Evolutionary conservation across 306 rosid species (phyloP).

Genomic region (Gastrolobium villosum): DNA sequence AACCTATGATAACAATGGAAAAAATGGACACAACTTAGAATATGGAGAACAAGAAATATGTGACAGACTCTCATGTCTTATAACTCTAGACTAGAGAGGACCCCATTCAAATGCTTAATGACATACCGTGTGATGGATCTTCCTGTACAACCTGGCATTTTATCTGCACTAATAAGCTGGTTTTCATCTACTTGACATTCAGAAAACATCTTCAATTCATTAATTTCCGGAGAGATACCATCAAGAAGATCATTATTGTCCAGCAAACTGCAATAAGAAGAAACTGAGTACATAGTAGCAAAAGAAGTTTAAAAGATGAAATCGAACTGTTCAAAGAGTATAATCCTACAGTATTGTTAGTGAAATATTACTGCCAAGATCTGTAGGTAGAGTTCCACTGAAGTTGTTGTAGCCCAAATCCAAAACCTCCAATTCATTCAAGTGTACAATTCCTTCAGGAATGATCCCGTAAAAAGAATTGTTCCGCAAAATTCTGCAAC

Average conservation of each 20-base stretch:
- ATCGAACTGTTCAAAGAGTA: conserved; percentile 37
- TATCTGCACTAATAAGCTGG: conserved; percentile 53
- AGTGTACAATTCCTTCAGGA: conserved; percentile 66
- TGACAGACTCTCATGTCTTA: conserved; percentile 24
- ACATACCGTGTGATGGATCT: conserved; percentile 63
- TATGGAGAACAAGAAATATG: conserved; percentile 14
- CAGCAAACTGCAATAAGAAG: conserved; percentile 70
- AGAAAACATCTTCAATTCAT: conserved; percentile 63
- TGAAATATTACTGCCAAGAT: conserved; percentile 76
- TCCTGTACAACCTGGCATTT: conserved; percentile 56
- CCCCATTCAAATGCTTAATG: conserved; percentile 45
- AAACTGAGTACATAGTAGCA: conserved; percentile 36
- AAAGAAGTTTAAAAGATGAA: conserved; percentile 20
- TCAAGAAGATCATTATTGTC: conserved; percentile 81
- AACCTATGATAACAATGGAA: conserved; percentile 9
- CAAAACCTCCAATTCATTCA: conserved; percentile 85
- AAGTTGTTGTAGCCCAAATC: conserved; percentile 93
- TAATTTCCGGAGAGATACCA: conserved; percentile 71
- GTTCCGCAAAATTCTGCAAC: conserved; percentile 82
- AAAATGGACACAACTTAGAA: conserved; percentile 24
- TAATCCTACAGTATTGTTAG: conserved; percentile 78
- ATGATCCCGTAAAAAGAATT: conserved; percentile 77
- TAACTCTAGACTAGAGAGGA: neutral
- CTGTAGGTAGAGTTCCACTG: conserved; percentile 69
- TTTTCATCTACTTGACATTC: conserved; percentile 83